Base-by-base conservation (phyloP, 1,139 yeast species). In the Kluyveromyces sp. region DNA sequence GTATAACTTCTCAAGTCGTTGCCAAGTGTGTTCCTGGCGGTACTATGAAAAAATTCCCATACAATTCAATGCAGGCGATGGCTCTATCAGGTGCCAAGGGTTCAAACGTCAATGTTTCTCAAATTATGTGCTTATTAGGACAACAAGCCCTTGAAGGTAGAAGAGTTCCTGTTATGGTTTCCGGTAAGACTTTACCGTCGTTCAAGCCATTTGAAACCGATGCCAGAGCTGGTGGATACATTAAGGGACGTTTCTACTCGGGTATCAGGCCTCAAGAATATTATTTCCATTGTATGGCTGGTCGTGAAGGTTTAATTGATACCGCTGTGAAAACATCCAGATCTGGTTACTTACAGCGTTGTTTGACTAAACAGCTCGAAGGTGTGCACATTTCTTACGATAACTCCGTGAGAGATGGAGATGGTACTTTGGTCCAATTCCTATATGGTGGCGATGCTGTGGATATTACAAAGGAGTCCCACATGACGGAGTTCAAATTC, bases 201-300 rank as follows among this genome's bases (percentile, higher is more conserved):
- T 94, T 94, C 76, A 87, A 86, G 65, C 94, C 98, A 4, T 89
- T 80, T 61, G 99, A 94, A 63, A 92, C 98, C 22, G 92, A 87
- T 65, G 96, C 97, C 4, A 78, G 94, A 64, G 97, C 99, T 29
- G 98, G 99, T 74, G 99, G 99, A 46, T 94, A 88, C 64, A 87
- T 94, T 63, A 86, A 92, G 63, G 94, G 95, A 51, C 84, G 99
- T 60, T 94, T 94, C 80, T 92, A 88, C 67, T 87, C 97, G 33
- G 98, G 98, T 67, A 85, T 94, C 55, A 80, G 87, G 65, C 98
- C 98, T n/a, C 99, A 94, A 69, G 99, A 94, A 66, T 94, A 94
- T 67, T 94, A 89, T 63, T 94, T 94, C 92, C 99, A 94, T 72
- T 92, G 98, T 75, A 94, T 94, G 99, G 99, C 99, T 47, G 99